Evolutionary conservation across 2,329 filamentous ascomycete species (phyloP).

Genomic region (Colletotrichum destructivum): DNA sequence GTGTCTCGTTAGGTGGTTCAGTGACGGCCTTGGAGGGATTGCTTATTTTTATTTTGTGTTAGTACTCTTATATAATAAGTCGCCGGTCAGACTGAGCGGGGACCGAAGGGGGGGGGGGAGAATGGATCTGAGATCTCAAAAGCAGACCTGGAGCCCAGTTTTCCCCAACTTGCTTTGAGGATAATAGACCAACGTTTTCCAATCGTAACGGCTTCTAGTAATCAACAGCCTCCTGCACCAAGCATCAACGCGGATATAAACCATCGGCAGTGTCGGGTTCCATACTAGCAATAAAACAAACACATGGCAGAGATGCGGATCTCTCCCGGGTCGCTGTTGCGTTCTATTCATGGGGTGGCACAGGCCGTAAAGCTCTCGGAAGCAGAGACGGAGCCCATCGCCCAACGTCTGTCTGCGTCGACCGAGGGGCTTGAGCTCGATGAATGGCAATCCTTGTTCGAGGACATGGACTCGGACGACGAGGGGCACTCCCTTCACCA

Average conservation of each 20-base stretch:
- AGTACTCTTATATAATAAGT: neutral
- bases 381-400: neutral
- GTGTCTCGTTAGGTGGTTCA: neutral
- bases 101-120: neutral
- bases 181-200: too few relatives aligned
- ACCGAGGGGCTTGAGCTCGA: neutral
- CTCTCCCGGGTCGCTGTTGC: neutral
- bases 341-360: neutral
- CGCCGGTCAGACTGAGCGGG: too few relatives aligned
- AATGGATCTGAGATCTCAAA: too few relatives aligned
- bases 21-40: too few relatives aligned
- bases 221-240: too few relatives aligned
- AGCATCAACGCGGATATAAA: too few relatives aligned
- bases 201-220: too few relatives aligned
- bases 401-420: neutral
- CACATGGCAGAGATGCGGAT: constrained; percentile 1
- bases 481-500: neutral
- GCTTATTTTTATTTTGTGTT: too few relatives aligned
- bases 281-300: neutral
- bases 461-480: neutral
- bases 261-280: neutral
- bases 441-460: constrained; percentile 2
- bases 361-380: constrained; percentile 14
- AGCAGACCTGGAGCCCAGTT: too few relatives aligned
- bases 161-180: too few relatives aligned